A percentile compares a stretch with the other conserved stretches of the same genome.
phyloP scores from a whole-genome alignment of 83 land plant genomes.

The Diphasiastrum complanatum region DNA sequence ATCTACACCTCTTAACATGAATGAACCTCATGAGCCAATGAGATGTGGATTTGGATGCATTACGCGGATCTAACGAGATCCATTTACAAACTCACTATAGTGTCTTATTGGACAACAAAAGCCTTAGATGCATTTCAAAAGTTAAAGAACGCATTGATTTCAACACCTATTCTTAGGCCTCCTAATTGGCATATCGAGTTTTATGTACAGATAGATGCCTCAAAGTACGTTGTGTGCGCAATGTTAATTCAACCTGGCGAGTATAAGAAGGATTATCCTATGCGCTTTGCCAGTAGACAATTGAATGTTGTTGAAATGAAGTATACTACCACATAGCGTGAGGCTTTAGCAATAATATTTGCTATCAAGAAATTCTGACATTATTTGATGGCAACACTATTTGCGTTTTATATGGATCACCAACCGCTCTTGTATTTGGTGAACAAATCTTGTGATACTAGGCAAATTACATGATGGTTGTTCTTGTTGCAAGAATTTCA shows the following conservation, averaged over 20 bases:
- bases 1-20: too few species aligned
- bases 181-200: neutral
- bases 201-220: neutral
- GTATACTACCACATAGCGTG: neutral
- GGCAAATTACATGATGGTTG: neutral
- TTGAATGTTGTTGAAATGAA: neutral
- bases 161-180: slow-evolving; percentile 3
- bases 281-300: slow-evolving; percentile 1
- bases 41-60: too few species aligned
- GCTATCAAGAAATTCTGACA: neutral
- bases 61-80: too few species aligned
- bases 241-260: neutral
- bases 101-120: too few species aligned
- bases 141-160: neutral
- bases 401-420: slow-evolving; percentile 4
- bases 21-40: too few species aligned
- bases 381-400: neutral
- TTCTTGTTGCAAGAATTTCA: slow-evolving; percentile 1
- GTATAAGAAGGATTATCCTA: neutral
- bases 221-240: neutral
- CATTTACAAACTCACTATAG: too few species aligned
- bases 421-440: slow-evolving; percentile 8
- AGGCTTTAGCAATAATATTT: neutral
- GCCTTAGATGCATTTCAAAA: too few species aligned
- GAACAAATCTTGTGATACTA: slow-evolving; percentile 7